Base-by-base conservation (phyloP, 2,329 filamentous ascomycete genomes). In the Aspergillus cejpii region DNA sequence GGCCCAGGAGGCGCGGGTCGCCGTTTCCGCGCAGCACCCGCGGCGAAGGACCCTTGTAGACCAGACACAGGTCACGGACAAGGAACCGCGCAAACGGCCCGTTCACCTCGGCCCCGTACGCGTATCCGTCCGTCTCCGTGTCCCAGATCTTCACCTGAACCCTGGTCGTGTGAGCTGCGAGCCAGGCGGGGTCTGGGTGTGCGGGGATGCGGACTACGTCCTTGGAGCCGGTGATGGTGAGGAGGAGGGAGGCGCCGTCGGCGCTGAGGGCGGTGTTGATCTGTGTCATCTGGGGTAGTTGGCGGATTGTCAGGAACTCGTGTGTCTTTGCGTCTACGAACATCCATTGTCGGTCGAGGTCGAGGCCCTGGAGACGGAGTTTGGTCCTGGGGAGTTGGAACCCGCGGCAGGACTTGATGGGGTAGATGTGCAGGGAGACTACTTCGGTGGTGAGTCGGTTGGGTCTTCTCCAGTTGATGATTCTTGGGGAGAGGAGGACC, bases 271-370 rank as follows among this genome's bases (percentile, higher is more conserved):
- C 63, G 1, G 78, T 79, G 26, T 76, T 72, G 57, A 84, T 80
- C 10, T 82, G 69, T 0, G 81, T 83, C 79, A 84, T 82, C 29
- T 72, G 66, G 3, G 79, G 71, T 47, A 78, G 74, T 44, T 77
- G 68, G 11, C 80, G 77, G 56, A 84, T 83, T 2, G 80, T 84
- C 41, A 83, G 61, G 58, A 83, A 83, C 44, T 79, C 72, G 39
- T 70, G 64, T 3, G 67, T 69, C 12, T 72, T 65, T 1, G 73
- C 70, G 26, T 76, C 72, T 38, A 82, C 71, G 62, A 83, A 79
- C 80, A 84, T 84, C 80, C 80, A 84, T 51, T 78, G 75, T 5
- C 80, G 70, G 58, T 84, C 81, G 10, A 83, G 68, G 36, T 80
- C 77, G 8, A 84, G 70, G 0, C 80, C 80, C 3, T 77, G 74